A percentile compares a stretch with the other conserved stretches of the same genome.
These are phyloP conservation scores for Ustilago curta DNA, from an alignment of 1,284 basidiomycete genomes.

Conservation along the genomic window DNA sequence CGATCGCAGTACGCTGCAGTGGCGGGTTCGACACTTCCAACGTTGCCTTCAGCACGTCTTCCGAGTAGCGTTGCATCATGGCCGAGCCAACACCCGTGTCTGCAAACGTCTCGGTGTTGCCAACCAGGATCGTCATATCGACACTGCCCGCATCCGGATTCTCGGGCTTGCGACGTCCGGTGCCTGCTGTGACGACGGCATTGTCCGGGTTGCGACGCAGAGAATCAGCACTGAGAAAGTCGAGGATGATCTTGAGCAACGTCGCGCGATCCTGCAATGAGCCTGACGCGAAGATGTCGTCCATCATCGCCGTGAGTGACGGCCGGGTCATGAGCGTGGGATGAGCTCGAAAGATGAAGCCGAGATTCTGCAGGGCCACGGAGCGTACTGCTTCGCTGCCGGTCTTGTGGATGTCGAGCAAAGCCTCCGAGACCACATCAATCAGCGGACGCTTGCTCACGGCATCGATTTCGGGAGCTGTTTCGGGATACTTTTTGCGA, in stretches of 20 bases:
- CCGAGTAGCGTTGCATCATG: constrained; percentile 89
- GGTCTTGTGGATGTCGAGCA: constrained; percentile 79
- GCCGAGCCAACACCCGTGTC: constrained; percentile 97
- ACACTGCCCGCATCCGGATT: constrained; percentile 74
- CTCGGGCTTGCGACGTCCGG: constrained; percentile 39
- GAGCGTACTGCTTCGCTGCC: constrained; percentile 75
- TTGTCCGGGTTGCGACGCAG: constrained; percentile 42
- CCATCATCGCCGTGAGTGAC: constrained; percentile 85
- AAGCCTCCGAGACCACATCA: constrained; percentile 82
- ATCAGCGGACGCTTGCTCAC: constrained; percentile 76
- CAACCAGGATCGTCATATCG: constrained; percentile 85
- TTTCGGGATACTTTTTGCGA: constrained; percentile 70
- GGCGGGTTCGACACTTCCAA: constrained; percentile 67
- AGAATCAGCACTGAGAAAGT: constrained; percentile 69
- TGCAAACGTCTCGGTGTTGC: constrained; percentile 91
- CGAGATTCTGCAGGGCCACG: constrained; percentile 82
- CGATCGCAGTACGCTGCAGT: constrained; percentile 86
- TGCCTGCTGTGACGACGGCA: constrained; percentile 35
- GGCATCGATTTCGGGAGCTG: constrained; percentile 37
- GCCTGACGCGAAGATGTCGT: constrained; percentile 80
- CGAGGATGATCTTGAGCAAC: constrained; percentile 87
- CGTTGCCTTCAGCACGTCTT: constrained; percentile 83
- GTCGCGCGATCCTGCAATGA: constrained; percentile 80
- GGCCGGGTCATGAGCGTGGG: constrained; percentile 87
- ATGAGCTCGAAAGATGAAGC: constrained; percentile 88